Evolutionary conservation across 164 flowering plant species (phyloP), one percentile per base, ranked within the genome.

Genomic region (Vitis amurensis): DNA sequence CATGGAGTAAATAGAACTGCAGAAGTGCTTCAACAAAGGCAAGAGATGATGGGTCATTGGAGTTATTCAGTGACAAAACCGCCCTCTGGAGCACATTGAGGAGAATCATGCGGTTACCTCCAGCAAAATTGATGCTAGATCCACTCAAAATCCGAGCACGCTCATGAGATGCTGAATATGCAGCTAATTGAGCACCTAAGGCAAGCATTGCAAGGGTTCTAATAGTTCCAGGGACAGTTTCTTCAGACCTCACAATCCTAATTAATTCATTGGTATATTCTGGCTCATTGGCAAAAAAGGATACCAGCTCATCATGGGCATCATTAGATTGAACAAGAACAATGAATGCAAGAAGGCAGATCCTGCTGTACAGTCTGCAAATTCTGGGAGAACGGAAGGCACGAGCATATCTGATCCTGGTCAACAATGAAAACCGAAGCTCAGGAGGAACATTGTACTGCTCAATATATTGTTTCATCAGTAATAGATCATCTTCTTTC

Each of bases 251-350:
- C 50, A 96, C 98, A 74, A 96, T 89, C 76, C 92, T 87, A 68
- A 96, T 92, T 50, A 96, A 80, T 71, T 96, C 99, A 81, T 93
- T 92, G 59, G 98, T 89, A 71, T 87, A 93, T 73, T 93, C 99
- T 2, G 99, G 98, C 81, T 96, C 99, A 81, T 93, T 93, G 16
- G 97, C 95, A 72, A 96, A 93, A 74, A 96, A 93, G 30, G 99
- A 86, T 2, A 83, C 89, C 66, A 96, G 85, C 73, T 96, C 98
- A 69, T 96, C 99, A 77, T 91, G 88, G 51, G 97, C 91, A 85
- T 93, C 98, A 75, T 82, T 87, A 47, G 97, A 90, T 83, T 93
- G 99, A 63, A 92, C 98, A 84, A 96, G 93, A 69, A 89, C 98
- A 77, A 91, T 85, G 74, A 96, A 96, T 27, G 99, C 88, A 79